phyloP scores from a whole-genome alignment of 768 basidiomycete species.

The Hygrophoropsis aurantiaca region DNA sequence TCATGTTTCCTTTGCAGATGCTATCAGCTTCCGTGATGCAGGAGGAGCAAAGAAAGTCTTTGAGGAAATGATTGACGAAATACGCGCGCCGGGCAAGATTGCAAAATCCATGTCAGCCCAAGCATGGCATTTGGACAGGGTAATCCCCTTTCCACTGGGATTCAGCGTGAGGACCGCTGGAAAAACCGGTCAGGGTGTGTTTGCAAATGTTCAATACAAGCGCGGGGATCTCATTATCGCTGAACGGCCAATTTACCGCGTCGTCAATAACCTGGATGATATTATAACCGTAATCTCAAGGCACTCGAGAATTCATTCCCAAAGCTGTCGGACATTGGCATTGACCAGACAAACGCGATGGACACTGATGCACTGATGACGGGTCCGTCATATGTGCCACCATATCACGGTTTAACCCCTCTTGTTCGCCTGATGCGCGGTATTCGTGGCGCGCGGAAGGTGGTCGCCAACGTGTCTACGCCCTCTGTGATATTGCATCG shows the following conservation, averaged over 20 bases:
- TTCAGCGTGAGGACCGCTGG: not conserved
- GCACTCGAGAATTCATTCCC: not conserved
- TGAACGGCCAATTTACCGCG: constrained; percentile 11
- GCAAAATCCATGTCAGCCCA: too few relatives aligned
- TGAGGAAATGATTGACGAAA: too few relatives aligned
- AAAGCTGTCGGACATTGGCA: not conserved
- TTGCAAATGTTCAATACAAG: constrained; percentile 12
- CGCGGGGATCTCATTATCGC: constrained; percentile 20
- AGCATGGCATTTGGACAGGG: too few relatives aligned
- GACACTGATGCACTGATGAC: constrained; percentile 5
- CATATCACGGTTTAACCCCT: constrained; percentile 19
- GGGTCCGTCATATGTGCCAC: constrained; percentile 4
- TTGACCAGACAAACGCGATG: constrained; percentile 5
- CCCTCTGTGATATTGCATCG: constrained; percentile 13
- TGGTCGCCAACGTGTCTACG: constrained; percentile 14
- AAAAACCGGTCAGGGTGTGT: constrained; percentile 14
- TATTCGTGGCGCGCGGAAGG: constrained; percentile 17
- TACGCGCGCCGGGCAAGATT: too few relatives aligned
- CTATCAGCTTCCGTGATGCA: too few relatives aligned
- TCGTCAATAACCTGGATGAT: not conserved
- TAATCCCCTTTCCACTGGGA: not conserved
- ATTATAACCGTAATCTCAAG: not conserved
- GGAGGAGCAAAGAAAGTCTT: too few relatives aligned
- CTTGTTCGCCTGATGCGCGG: constrained; percentile 22
- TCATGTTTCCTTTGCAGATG: too few relatives aligned